Evolutionary conservation across 1,139 yeast species (phyloP).

Genomic region (Diutina catenulata): DNA sequence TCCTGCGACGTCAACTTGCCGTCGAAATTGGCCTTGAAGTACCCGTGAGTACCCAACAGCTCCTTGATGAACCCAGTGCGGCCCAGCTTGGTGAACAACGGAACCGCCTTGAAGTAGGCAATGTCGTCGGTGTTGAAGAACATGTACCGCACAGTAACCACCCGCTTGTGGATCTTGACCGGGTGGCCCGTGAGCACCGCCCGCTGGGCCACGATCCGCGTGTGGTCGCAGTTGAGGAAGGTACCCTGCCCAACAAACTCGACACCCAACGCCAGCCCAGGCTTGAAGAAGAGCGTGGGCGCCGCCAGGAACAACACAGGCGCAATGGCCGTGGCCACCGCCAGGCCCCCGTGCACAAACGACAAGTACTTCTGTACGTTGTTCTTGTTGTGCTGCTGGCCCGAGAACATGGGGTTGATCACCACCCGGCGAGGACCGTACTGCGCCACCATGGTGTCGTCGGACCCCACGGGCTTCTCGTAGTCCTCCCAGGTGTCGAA

Average conservation of each 20-base stretch:
- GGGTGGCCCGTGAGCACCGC: conserved; percentile 90
- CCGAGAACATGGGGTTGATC: conserved; percentile 79
- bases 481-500: conserved; percentile 84
- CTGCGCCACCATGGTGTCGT: conserved; percentile 71
- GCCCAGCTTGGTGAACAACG: conserved; percentile 85
- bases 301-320: conserved; percentile 81
- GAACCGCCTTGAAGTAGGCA: conserved; percentile 82
- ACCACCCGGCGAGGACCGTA: conserved; percentile 87
- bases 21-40: conserved; percentile 92
- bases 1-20: conserved; percentile 88
- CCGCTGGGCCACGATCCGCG: conserved; percentile 79
- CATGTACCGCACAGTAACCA: conserved; percentile 93
- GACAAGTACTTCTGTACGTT: conserved; percentile 82
- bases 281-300: conserved; percentile 64
- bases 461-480: conserved; percentile 72
- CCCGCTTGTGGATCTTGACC: conserved; percentile 84
- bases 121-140: conserved; percentile 90
- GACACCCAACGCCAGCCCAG: conserved; percentile 23
- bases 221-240: conserved; percentile 75
- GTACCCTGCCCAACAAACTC: conserved; percentile 85
- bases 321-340: conserved; percentile 80
- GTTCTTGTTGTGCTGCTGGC: conserved; percentile 64
- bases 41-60: conserved; percentile 95
- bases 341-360: conserved; percentile 62
- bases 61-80: conserved; percentile 91